Percentiles rank a stretch among this genome's conserved stretches.
These are phyloP conservation scores for Epichloe scottii DNA, from an alignment of 2,329 filamentous ascomycete species.

Conservation along the genomic window DNA sequence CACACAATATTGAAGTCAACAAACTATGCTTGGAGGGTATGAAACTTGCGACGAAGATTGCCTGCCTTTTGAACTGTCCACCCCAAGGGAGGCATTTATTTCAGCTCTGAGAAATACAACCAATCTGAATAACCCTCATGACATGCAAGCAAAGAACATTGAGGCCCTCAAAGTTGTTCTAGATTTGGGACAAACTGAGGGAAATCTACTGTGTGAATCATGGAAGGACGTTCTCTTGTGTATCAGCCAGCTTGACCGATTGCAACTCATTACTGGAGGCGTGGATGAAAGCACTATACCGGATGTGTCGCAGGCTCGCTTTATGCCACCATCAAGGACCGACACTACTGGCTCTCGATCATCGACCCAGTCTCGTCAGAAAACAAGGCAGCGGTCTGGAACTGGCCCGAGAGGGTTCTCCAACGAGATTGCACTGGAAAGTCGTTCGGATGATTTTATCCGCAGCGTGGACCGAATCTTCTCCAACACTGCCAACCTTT, in stretches of 20 bases:
- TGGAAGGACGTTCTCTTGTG: conserved; percentile 95
- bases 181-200: conserved; percentile 85
- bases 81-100: conserved; percentile 90
- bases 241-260: conserved; percentile 86
- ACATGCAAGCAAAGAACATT: conserved; percentile 92
- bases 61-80: conserved; percentile 89
- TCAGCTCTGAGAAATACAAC: conserved; percentile 86
- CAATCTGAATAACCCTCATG: conserved; percentile 87
- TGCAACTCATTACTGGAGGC: conserved; percentile 89
- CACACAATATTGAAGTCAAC: conserved; percentile 84
- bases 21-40: conserved; percentile 89
- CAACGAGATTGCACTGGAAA: conserved; percentile 78
- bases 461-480: conserved; percentile 93
- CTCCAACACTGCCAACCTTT: conserved; percentile 86
- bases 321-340: conserved; percentile 47
- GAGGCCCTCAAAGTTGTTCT: conserved; percentile 86
- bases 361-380: conserved; percentile 47
- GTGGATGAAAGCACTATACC: conserved; percentile 88
- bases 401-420: conserved; percentile 54
- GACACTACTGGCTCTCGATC: conserved; percentile 47
- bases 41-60: conserved; percentile 84
- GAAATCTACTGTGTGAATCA: conserved; percentile 75
- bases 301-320: conserved; percentile 76
- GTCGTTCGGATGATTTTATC: conserved; percentile 83
- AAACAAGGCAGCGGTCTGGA: conserved; percentile 36